Percentiles rank a stretch among this genome's conserved stretches.
Conservation (phyloP, 2,329 filamentous ascomycete genomes). For the Cladosporium sp. region DNA sequence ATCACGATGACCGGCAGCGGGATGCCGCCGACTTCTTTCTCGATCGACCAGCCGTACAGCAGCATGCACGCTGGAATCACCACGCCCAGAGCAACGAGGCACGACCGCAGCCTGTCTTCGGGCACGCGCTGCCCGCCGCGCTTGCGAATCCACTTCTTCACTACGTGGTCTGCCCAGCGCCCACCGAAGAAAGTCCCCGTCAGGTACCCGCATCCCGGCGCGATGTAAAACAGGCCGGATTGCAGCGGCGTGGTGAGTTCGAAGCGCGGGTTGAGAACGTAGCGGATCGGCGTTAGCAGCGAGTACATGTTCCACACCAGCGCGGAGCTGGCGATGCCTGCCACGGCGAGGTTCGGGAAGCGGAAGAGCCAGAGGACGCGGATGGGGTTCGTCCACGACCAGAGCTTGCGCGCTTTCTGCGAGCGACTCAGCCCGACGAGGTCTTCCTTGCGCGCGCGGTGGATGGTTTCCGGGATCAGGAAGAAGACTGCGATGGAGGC, state of each 20-base stretch:
- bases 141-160: conserved; percentile 64
- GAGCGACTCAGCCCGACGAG: conserved; percentile 54
- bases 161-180: conserved; percentile 66
- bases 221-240: conserved; percentile 71
- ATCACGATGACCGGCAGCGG: conserved; percentile 68
- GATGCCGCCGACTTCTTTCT: conserved; percentile 56
- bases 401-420: conserved; percentile 56
- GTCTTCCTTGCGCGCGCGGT: conserved; percentile 62
- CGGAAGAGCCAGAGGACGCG: conserved; percentile 63
- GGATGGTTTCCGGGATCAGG: conserved; percentile 72
- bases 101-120: conserved; percentile 66
- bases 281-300: conserved; percentile 65
- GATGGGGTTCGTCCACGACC: conserved; percentile 66
- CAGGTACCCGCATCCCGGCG: conserved; percentile 69
- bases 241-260: conserved; percentile 65
- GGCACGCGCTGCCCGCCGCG: conserved; percentile 60
- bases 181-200: conserved; percentile 71
- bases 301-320: conserved; percentile 77
- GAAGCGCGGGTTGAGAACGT: conserved; percentile 74
- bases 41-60: conserved; percentile 66
- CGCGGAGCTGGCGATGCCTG: conserved; percentile 59
- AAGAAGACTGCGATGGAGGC: conserved; percentile 63
- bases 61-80: conserved; percentile 64
- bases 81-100: conserved; percentile 56
- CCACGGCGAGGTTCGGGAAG: conserved; percentile 68